Percentiles rank a stretch among this genome's conserved stretches.
Conservation (phyloP, 257 asterid genomes). For the Solanum piurae region DNA sequence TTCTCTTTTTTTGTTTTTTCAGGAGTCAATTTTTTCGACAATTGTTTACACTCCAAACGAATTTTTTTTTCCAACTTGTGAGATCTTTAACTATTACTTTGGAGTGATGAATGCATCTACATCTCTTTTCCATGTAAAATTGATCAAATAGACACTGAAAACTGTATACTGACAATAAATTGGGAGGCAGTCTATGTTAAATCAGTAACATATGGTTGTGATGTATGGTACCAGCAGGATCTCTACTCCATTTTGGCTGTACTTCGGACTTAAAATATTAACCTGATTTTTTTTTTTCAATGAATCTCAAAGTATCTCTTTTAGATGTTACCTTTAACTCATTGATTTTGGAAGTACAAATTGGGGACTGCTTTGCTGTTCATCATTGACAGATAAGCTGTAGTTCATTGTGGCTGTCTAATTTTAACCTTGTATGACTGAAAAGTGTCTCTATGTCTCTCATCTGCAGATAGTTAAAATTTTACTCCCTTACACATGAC, state of each 20-base stretch:
- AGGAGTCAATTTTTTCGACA: not conserved
- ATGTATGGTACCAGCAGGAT: not conserved
- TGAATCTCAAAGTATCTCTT: not conserved
- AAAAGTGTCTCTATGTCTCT: not conserved
- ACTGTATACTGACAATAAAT: not conserved
- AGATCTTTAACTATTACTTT: not conserved
- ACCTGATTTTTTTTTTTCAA: not conserved
- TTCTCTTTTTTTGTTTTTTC: not conserved
- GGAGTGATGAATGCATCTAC: not conserved
- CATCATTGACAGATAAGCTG: not conserved
- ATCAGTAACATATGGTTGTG: not conserved
- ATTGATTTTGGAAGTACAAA: not conserved
- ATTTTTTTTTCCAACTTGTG: not conserved
- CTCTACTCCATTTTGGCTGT: not conserved
- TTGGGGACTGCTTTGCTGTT: not conserved
- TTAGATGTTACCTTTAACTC: not conserved
- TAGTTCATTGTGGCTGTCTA: not conserved
- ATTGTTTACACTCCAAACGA: not conserved
- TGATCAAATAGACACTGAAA: not conserved
- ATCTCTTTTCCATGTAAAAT: not conserved
- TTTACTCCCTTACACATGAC: not conserved
- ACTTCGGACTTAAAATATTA: not conserved
- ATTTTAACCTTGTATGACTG: not conserved
- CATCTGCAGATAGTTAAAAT: not conserved
- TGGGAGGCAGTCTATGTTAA: not conserved